Evolutionary conservation across 2,329 filamentous ascomycete genomes (phyloP).

Genomic region (Aspergillus novoparasiticus): DNA sequence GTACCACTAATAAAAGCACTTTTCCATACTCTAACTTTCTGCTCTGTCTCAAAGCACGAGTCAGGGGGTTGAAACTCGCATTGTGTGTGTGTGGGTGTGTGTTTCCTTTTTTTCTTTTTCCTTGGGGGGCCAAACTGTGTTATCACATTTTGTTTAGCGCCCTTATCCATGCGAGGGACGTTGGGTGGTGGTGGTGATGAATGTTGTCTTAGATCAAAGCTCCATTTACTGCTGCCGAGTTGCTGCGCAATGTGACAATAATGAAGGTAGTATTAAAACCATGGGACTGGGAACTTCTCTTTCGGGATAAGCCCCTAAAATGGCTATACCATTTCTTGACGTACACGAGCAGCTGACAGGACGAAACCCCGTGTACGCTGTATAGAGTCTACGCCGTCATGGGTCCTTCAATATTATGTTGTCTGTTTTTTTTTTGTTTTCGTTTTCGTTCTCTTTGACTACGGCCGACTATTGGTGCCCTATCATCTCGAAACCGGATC

Average conservation of each 20-base stretch:
- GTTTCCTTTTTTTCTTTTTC: neutral
- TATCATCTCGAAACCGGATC: slow-evolving; percentile 12
- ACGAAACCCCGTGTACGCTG: neutral
- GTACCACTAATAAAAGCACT: slow-evolving; percentile 4
- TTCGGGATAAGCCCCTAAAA: slow-evolving; percentile 1
- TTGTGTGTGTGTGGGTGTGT: neutral
- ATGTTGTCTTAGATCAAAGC: slow-evolving; percentile 11
- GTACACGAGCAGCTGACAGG: slow-evolving; percentile 9
- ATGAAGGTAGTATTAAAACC: neutral
- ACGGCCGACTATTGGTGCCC: slow-evolving; percentile 2
- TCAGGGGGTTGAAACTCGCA: slow-evolving; percentile 1
- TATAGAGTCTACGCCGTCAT: slow-evolving; percentile 8
- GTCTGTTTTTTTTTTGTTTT: neutral
- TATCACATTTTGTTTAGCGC: slow-evolving; percentile 11
- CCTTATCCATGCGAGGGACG: slow-evolving; percentile 17
- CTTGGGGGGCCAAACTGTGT: neutral
- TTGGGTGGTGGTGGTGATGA: slow-evolving; percentile 11
- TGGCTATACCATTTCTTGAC: neutral
- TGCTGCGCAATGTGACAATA: slow-evolving; percentile 6
- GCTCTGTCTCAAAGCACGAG: slow-evolving; percentile 3
- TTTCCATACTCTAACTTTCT: neutral
- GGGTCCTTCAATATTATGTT: slow-evolving; percentile 7
- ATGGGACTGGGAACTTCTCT: neutral
- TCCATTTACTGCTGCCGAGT: slow-evolving; percentile 5
- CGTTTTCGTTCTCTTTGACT: neutral